A percentile compares a stretch with the other conserved stretches of the same genome.
phyloP scores from a whole-genome alignment of 148 eudicot species.

The Rhododendron williamsianum region DNA sequence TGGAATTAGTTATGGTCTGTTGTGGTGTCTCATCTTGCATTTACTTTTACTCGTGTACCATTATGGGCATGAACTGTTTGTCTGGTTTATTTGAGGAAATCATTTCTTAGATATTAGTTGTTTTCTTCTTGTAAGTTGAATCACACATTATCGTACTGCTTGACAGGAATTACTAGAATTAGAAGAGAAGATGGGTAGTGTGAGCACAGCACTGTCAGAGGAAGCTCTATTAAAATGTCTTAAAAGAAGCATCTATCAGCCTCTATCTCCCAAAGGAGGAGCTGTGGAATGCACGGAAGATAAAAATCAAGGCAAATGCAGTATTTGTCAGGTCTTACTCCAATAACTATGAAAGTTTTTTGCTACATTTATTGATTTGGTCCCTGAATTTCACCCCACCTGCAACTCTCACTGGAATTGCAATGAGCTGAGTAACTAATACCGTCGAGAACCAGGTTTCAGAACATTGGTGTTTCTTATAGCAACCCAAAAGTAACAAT shows the following conservation, averaged over 20 bases:
- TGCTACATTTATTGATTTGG: not conserved
- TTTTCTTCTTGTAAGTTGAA: not conserved
- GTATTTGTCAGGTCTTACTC: slow-evolving; percentile 77
- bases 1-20: slow-evolving; percentile 4
- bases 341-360: not conserved
- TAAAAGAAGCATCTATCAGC: slow-evolving; percentile 39
- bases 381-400: not conserved
- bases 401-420: not conserved
- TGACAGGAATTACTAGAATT: slow-evolving; percentile 82
- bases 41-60: not conserved
- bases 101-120: not conserved
- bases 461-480: not conserved
- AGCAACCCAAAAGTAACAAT: not conserved
- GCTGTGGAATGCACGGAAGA: slow-evolving; percentile 18
- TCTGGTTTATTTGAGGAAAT: not conserved
- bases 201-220: slow-evolving; percentile 79
- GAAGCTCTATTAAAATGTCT: slow-evolving; percentile 64
- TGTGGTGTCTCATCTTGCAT: not conserved
- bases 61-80: not conserved
- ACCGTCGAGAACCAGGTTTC: not conserved
- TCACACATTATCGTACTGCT: not conserved
- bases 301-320: slow-evolving; percentile 65
- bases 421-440: not conserved
- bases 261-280: slow-evolving; percentile 12
- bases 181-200: slow-evolving; percentile 91